phyloP scores from a whole-genome alignment of 805 yeast genomes.

The Metschnikowia drakensbergensis region DNA sequence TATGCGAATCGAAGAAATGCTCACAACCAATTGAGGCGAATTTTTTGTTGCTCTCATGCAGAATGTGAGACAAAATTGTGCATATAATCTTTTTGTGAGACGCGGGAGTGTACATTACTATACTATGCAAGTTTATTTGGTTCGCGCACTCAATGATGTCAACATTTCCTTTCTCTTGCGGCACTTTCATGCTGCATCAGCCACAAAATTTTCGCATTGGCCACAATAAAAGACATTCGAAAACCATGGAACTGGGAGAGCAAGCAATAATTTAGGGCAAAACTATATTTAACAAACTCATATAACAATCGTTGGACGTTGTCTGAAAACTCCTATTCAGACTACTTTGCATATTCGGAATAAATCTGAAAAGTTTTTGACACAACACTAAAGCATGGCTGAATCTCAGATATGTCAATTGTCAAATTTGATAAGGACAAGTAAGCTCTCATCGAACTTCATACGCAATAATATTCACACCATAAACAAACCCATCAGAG shows the following conservation, averaged over 20 bases:
- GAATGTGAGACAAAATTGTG: not conserved
- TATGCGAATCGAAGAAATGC: not conserved
- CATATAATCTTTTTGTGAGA: not conserved
- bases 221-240: constrained; percentile 4
- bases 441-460: constrained; percentile 16
- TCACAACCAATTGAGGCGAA: constrained; percentile 5
- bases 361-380: not conserved
- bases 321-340: not conserved
- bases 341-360: too few relatives aligned
- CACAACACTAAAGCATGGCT: not conserved
- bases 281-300: not conserved
- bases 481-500: constrained; percentile 27
- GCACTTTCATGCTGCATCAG: constrained; percentile 1
- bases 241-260: not conserved
- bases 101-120: not conserved
- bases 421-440: constrained; percentile 14
- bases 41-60: constrained; percentile 5
- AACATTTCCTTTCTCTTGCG: not conserved
- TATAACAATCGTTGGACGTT: not conserved
- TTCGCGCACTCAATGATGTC: not conserved
- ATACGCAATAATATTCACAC: constrained; percentile 16
- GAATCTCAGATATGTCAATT: not conserved
- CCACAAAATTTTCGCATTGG: constrained; percentile 7
- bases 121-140: not conserved
- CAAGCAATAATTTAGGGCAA: not conserved